Conservation (phyloP, 176 grass and related monocot species). For the Lolium rigidum region DNA sequence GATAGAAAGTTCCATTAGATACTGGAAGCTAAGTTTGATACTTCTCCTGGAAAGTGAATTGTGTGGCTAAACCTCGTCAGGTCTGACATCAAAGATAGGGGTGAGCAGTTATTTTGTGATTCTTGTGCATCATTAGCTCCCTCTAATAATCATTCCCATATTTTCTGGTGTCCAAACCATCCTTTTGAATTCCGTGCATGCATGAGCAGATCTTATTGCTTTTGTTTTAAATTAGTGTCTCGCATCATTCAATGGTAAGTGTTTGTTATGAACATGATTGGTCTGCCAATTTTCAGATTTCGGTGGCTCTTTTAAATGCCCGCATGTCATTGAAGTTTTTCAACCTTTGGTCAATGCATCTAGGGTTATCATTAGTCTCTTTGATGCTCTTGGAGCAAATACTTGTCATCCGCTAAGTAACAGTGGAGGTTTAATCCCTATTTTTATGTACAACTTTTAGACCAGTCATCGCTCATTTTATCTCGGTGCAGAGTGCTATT, state of each 20-base stretch:
- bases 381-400: too few species aligned
- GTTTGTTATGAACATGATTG: constrained; percentile 11
- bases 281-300: constrained; percentile 63
- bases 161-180: constrained; percentile 23
- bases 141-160: constrained; percentile 16
- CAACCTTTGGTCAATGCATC: constrained; percentile 75
- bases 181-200: neutral
- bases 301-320: constrained; percentile 85
- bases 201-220: neutral
- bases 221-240: neutral
- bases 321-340: constrained; percentile 85
- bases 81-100: constrained; percentile 69
- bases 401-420: too few species aligned
- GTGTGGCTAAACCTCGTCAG: constrained; percentile 95
- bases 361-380: too few species aligned
- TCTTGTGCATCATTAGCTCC: constrained; percentile 15
- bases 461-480: constrained; percentile 40
- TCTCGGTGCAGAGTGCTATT: constrained; percentile 70
- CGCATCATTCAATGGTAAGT: constrained; percentile 1
- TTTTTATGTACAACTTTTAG: constrained; percentile 26
- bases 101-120: constrained; percentile 44
- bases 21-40: constrained; percentile 77
- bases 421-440: too few species aligned
- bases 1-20: constrained; percentile 67
- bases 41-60: constrained; percentile 95